phyloP scores from a whole-genome alignment of 2,329 filamentous ascomycete species.

The Berkeleyomyces basicola region DNA sequence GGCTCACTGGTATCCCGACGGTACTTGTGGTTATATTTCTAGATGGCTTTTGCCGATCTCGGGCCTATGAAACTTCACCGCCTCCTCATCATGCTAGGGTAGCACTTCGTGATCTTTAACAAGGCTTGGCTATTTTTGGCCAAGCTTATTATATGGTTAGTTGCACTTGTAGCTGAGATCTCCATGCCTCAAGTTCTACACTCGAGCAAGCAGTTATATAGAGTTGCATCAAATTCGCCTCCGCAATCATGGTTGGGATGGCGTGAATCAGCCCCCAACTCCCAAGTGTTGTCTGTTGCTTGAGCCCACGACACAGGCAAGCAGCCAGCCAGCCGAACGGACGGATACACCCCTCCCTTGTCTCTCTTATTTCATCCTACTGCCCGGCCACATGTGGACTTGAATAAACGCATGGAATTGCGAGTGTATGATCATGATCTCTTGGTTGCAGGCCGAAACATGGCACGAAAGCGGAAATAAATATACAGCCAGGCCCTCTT shows the following conservation, averaged over 20 bases:
- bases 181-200: neutral
- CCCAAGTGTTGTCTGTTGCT: too few species aligned
- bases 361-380: neutral
- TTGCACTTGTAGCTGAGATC: neutral
- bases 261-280: neutral
- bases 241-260: neutral
- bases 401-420: neutral
- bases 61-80: too few species aligned
- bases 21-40: too few species aligned
- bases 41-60: too few species aligned
- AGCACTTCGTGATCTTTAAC: neutral
- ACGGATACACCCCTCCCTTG: neutral
- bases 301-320: too few species aligned
- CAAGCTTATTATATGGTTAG: neutral
- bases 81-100: too few species aligned
- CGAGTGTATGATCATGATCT: neutral
- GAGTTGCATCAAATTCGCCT: neutral
- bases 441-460: neutral
- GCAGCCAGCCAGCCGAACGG: too few species aligned
- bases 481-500: too few species aligned
- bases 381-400: neutral
- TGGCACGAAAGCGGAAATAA: too few species aligned
- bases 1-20: too few species aligned
- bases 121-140: neutral
- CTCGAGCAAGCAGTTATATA: too few species aligned